These are phyloP conservation scores for Cardamine resedifolia DNA, from an alignment of 345 rosid genomes.

Conservation along the genomic window DNA sequence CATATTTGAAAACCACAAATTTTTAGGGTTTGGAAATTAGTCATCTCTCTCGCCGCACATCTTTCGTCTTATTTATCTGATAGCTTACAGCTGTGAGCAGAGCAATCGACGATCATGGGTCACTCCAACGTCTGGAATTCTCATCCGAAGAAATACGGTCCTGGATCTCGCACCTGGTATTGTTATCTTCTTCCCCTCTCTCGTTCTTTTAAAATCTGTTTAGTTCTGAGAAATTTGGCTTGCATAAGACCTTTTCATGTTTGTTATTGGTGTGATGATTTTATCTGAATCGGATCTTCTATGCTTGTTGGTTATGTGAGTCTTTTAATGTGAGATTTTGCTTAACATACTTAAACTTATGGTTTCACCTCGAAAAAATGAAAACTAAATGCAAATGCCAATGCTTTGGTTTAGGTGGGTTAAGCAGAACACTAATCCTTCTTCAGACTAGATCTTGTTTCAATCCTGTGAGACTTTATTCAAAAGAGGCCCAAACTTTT, in stretches of 20 bases:
- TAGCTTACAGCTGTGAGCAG: not conserved
- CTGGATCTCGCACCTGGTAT: constrained; percentile 43
- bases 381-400: too few relatives aligned
- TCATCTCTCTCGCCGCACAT: not conserved
- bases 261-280: not conserved
- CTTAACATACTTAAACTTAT: not conserved
- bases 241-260: not conserved
- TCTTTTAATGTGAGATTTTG: not conserved
- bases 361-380: not conserved
- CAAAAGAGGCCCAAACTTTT: too few relatives aligned
- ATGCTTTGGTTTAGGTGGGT: not conserved
- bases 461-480: not conserved
- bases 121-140: constrained; percentile 29
- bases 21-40: constrained; percentile 11
- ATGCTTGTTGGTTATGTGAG: not conserved
- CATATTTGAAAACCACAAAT: not conserved
- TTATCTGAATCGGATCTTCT: not conserved
- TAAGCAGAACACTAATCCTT: not conserved
- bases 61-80: not conserved
- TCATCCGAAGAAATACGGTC: constrained; percentile 41
- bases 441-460: not conserved
- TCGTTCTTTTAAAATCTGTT: not conserved
- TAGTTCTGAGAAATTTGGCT: not conserved
- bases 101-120: constrained; percentile 26
- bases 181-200: not conserved